phyloP scores from a whole-genome alignment of 2,329 filamentous ascomycete species.

The Didymosphaeria variabile region DNA sequence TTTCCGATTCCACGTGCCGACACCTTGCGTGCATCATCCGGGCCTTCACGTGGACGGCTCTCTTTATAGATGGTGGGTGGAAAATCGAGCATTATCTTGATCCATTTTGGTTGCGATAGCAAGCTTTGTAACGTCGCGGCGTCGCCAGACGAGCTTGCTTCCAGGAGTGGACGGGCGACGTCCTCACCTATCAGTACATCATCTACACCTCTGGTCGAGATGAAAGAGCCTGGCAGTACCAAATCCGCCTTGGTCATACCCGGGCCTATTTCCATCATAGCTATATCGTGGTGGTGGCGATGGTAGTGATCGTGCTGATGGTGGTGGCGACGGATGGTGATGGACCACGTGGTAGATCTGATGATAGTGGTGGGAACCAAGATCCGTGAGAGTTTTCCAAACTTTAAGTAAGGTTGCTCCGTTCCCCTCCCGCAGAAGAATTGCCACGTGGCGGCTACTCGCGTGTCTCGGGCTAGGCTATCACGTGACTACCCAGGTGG shows the following conservation, averaged over 20 bases:
- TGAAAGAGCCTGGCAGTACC: constrained; percentile 12
- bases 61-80: constrained; percentile 18
- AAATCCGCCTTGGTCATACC: constrained; percentile 10
- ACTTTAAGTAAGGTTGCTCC: not conserved
- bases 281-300: constrained; percentile 8
- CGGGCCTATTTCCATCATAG: constrained; percentile 8
- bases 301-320: constrained; percentile 4
- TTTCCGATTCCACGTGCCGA: constrained; percentile 16
- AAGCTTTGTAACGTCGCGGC: constrained; percentile 20
- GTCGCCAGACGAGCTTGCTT: constrained; percentile 26
- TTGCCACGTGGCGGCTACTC: constrained; percentile 1
- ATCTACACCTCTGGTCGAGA: constrained; percentile 19
- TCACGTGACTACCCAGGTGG: too few species aligned
- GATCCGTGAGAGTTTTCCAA: too few species aligned
- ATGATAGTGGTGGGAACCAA: not conserved
- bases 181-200: constrained; percentile 24
- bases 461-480: not conserved
- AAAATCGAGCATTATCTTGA: constrained; percentile 20
- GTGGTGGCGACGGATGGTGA: not conserved
- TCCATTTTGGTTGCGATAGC: constrained; percentile 23
- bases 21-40: constrained; percentile 20
- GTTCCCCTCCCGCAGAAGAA: not conserved
- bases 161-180: constrained; percentile 18
- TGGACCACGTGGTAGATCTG: not conserved
- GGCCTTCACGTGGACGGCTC: constrained; percentile 12